A percentile compares a stretch with the other conserved stretches of the same genome.
phyloP scores from a whole-genome alignment of 1,284 basidiomycete genomes.

The Microbotryum saponariae region DNA sequence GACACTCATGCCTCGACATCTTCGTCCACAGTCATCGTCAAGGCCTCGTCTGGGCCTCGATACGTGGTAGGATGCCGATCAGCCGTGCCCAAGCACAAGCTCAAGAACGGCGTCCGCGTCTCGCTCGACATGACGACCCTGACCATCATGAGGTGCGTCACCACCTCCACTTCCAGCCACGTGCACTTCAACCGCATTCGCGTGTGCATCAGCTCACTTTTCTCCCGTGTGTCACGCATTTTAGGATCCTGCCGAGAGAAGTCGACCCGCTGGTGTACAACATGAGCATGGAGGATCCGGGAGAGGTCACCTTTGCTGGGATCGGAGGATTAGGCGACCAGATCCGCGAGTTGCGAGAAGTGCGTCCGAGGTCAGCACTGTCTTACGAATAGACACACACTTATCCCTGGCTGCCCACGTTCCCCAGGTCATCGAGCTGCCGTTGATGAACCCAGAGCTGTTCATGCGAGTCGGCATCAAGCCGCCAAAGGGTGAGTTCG shows the following conservation, averaged over 20 bases:
- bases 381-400: not conserved
- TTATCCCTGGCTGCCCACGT: too few relatives aligned
- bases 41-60: slow-evolving; percentile 94
- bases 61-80: slow-evolving; percentile 99
- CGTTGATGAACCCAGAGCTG: slow-evolving; percentile 88
- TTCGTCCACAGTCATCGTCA: slow-evolving; percentile 75
- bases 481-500: slow-evolving; percentile 71
- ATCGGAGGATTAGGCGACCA: slow-evolving; percentile 95
- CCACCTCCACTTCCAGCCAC: not conserved
- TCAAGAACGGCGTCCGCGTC: slow-evolving; percentile 90
- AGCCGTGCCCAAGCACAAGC: slow-evolving; percentile 67
- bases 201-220: not conserved
- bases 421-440: slow-evolving; percentile 82
- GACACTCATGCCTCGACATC: not conserved
- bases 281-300: slow-evolving; percentile 98
- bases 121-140: slow-evolving; percentile 99
- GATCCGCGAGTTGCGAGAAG: slow-evolving; percentile 91
- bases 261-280: slow-evolving; percentile 98
- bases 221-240: not conserved
- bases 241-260: slow-evolving; percentile 78
- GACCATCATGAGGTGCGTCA: slow-evolving; percentile 76
- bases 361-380: slow-evolving; percentile 40
- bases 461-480: slow-evolving; percentile 93
- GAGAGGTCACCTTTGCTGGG: slow-evolving; percentile 88
- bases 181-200: not conserved